Evolutionary conservation across 2,329 filamentous ascomycete species (phyloP).

Genomic region (Knoxdaviesia capensis): DNA sequence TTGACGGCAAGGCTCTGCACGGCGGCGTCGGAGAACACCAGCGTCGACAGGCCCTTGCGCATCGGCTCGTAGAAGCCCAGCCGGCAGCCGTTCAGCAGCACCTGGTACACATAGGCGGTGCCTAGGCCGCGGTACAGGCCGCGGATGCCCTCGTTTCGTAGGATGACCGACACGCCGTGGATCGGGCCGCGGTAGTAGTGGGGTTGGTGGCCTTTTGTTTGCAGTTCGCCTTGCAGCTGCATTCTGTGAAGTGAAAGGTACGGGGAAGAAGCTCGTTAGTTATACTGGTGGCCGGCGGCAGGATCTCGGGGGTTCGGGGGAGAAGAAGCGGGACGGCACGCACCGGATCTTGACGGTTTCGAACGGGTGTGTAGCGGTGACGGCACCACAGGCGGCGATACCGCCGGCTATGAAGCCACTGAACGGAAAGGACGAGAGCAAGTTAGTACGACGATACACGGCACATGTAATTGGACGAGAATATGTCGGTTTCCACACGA

Average conservation of each 20-base stretch:
- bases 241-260: slow-evolving; percentile 31
- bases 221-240: slow-evolving; percentile 90
- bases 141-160: slow-evolving; percentile 70
- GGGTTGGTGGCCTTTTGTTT: slow-evolving; percentile 65
- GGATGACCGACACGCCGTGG: slow-evolving; percentile 77
- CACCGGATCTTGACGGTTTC: slow-evolving; percentile 98
- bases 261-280: slow-evolving; percentile 2
- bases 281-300: background rate
- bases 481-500: too few relatives aligned
- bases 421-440: too few relatives aligned
- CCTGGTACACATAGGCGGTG: slow-evolving; percentile 89
- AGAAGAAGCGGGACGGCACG: slow-evolving; percentile 9
- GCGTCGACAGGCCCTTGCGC: slow-evolving; percentile 46
- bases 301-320: background rate
- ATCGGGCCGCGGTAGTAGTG: slow-evolving; percentile 81
- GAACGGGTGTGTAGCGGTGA: slow-evolving; percentile 93
- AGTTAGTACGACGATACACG: too few relatives aligned
- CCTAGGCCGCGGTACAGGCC: slow-evolving; percentile 80
- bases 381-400: slow-evolving; percentile 89
- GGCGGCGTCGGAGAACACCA: slow-evolving; percentile 51
- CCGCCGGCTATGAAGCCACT: slow-evolving; percentile 89
- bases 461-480: too few relatives aligned
- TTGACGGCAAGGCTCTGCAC: slow-evolving; percentile 78
- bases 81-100: slow-evolving; percentile 88
- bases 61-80: slow-evolving; percentile 96